Percentiles rank a stretch among this genome's conserved stretches.
Evolutionary conservation across 768 basidiomycete genomes (phyloP).

Genomic region (Trametes sanguinea): DNA sequence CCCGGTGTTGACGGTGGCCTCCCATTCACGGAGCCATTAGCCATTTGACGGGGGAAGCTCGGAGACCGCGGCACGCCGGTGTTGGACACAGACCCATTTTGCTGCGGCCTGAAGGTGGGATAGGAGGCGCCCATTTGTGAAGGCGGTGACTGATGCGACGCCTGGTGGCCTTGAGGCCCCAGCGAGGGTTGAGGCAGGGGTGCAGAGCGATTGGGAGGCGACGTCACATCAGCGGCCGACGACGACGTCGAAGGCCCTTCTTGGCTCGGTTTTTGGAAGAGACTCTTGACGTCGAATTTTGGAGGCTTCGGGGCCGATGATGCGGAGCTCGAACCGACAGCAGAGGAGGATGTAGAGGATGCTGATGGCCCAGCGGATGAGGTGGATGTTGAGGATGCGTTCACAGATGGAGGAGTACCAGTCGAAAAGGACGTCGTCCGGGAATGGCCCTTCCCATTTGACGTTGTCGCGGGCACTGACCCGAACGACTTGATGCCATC

Average conservation of each 20-base stretch:
- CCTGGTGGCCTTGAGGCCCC: constrained; percentile 33
- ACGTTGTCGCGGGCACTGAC: constrained; percentile 59
- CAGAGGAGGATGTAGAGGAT: constrained; percentile 20
- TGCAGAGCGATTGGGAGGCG: constrained; percentile 56
- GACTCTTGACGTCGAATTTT: constrained; percentile 58
- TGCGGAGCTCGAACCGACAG: constrained; percentile 36
- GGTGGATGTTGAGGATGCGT: constrained; percentile 28
- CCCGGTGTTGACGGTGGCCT: constrained; percentile 27
- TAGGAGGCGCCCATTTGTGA: constrained; percentile 48
- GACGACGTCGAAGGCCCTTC: constrained; percentile 28
- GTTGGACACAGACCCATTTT: constrained; percentile 32
- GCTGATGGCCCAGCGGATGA: constrained; percentile 27
- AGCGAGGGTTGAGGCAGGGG: constrained; percentile 50
- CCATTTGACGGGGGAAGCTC: constrained; percentile 58
- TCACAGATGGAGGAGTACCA: constrained; percentile 26
- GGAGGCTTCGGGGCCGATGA: constrained; percentile 33
- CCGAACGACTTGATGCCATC: constrained; percentile 84
- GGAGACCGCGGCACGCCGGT: constrained; percentile 59
- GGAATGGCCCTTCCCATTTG: constrained; percentile 55
- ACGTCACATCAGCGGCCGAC: constrained; percentile 47
- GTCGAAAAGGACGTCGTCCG: constrained; percentile 41
- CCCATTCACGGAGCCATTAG: constrained; percentile 61
- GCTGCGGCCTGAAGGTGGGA: constrained; percentile 44
- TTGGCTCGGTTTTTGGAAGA: constrained; percentile 54
- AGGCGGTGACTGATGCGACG: constrained; percentile 33